phyloP scores from a whole-genome alignment of 371 early-diverging fungal species.

The Mucor plumbeus region DNA sequence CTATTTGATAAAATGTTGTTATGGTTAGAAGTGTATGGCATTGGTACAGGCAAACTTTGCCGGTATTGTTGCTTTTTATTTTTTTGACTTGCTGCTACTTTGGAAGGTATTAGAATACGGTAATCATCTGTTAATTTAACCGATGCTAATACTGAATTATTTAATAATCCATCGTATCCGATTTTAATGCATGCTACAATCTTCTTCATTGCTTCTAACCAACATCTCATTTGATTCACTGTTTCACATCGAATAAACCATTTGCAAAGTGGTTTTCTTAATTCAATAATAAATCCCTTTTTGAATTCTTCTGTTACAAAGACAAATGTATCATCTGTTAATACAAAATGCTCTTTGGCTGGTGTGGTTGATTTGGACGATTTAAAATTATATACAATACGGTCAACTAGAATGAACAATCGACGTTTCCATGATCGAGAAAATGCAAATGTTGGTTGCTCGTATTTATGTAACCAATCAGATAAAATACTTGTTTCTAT shows the following conservation, averaged over 20 bases:
- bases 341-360: slow-evolving; percentile 44
- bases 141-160: slow-evolving; percentile 22
- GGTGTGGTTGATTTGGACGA: slow-evolving; percentile 39
- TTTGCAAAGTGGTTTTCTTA: slow-evolving; percentile 45
- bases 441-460: slow-evolving; percentile 41
- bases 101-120: slow-evolving; percentile 28
- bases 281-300: slow-evolving; percentile 45
- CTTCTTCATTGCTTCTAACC: slow-evolving; percentile 51
- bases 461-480: slow-evolving; percentile 44
- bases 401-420: slow-evolving; percentile 36
- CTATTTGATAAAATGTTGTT: slow-evolving; percentile 46
- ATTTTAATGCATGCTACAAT: slow-evolving; percentile 45
- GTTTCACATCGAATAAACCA: slow-evolving; percentile 52
- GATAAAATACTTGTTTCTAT: slow-evolving; percentile 33
- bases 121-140: slow-evolving; percentile 40
- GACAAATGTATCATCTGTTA: slow-evolving; percentile 50
- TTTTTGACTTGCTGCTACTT: neutral
- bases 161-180: slow-evolving; percentile 35
- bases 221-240: slow-evolving; percentile 38
- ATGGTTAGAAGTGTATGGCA: slow-evolving; percentile 27
- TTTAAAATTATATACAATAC: slow-evolving; percentile 44
- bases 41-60: slow-evolving; percentile 18
- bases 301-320: slow-evolving; percentile 55
- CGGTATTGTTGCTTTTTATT: slow-evolving; percentile 3
- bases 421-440: slow-evolving; percentile 49